Evolutionary conservation across 75 land plant species (phyloP).

Genomic region (Chamaecyparis obtusa): DNA sequence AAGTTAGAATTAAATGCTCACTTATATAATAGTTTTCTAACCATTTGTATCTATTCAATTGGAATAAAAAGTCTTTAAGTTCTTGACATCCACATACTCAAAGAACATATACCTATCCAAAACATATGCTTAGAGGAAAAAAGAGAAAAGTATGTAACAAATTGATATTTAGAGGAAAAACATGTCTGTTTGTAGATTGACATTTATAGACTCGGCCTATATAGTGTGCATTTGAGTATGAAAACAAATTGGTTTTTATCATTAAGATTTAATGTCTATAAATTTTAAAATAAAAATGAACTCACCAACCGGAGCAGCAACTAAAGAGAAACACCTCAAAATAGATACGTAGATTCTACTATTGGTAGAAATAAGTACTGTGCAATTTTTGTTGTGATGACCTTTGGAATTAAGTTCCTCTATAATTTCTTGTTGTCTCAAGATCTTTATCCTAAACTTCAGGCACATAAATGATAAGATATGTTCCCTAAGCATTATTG

Average conservation of each 20-base stretch:
- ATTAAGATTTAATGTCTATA: neutral
- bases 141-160: neutral
- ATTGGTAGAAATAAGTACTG: slow-evolving; percentile 58
- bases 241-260: neutral
- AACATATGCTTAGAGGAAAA: slow-evolving; percentile 26
- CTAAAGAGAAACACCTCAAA: slow-evolving; percentile 58
- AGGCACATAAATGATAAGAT: too few species aligned
- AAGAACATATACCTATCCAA: too few species aligned
- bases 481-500: too few species aligned
- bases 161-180: neutral
- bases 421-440: slow-evolving; percentile 62
- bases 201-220: too few species aligned
- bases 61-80: too few species aligned
- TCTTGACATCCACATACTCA: too few species aligned
- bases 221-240: too few species aligned
- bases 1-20: too few species aligned
- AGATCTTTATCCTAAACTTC: slow-evolving; percentile 61
- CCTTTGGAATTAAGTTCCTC: slow-evolving; percentile 67
- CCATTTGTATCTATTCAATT: too few species aligned
- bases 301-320: slow-evolving; percentile 55
- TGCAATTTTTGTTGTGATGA: slow-evolving; percentile 58
- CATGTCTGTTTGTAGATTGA: neutral
- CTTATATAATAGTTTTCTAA: too few species aligned
- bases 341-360: slow-evolving; percentile 58
- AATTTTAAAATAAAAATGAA: neutral